Percentiles rank a stretch among this genome's conserved stretches.
Conservation (phyloP, 31 red algal genomes). For the Odonthalia washingtoniensis region DNA sequence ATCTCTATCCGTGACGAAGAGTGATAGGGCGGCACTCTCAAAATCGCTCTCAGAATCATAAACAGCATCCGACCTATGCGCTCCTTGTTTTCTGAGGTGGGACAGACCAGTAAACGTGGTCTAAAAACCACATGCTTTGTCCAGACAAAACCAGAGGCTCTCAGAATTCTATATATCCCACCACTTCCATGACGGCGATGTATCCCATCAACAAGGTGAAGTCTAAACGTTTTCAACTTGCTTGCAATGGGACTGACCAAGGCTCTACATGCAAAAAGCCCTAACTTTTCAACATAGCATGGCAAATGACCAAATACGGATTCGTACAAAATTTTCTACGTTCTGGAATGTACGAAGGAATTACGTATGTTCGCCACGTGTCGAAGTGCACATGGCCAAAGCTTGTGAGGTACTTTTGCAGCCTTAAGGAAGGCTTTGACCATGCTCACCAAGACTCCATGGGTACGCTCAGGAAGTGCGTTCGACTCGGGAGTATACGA, state of each 20-base stretch:
- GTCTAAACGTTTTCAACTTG: background rate
- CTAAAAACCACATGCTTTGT: conserved; percentile 37
- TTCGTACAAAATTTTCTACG: background rate
- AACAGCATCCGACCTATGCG: too few species aligned
- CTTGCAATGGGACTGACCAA: background rate
- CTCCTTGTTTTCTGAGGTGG: too few species aligned
- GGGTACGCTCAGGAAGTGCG: conserved; percentile 44
- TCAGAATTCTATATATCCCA: conserved; percentile 37
- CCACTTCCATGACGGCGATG: background rate
- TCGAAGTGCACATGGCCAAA: conserved; percentile 19
- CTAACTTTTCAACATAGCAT: background rate
- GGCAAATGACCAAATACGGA: background rate
- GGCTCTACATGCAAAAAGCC: conserved; percentile 28
- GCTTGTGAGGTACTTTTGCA: conserved; percentile 1
- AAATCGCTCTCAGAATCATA: too few species aligned
- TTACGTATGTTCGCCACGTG: background rate
- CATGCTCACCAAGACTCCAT: background rate
- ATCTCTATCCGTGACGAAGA: too few species aligned
- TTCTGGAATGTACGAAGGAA: background rate
- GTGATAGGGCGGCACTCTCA: too few species aligned
- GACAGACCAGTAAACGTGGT: too few species aligned
- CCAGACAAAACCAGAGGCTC: background rate
- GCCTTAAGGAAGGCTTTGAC: background rate
- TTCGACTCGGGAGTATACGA: conserved; percentile 45
- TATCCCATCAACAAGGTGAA: background rate